Base-by-base conservation (phyloP, 805 yeast species). In the Cephaloascus albidus region DNA sequence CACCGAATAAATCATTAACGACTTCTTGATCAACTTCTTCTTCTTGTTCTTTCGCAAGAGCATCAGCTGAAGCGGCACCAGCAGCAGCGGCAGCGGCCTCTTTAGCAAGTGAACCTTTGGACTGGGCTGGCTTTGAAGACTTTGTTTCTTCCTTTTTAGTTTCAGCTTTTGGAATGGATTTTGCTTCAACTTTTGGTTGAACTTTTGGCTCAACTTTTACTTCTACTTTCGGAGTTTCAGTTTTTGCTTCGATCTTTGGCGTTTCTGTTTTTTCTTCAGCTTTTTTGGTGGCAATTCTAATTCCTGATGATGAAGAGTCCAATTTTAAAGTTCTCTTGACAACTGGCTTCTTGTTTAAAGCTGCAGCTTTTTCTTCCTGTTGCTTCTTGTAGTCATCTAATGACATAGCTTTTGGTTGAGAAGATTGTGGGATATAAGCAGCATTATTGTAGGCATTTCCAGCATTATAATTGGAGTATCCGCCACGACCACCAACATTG, bases 1-100 rank as follows among this genome's bases (percentile, higher is more conserved):
- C 95, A 47, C 96, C 97, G 56, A 86, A 93, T 85, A 93, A 66
- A 54, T 94, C 98, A 42, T 76, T 81, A 47, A 93, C 87, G 47
- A 89, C 76, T 51, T 82, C 93, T 54, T 85, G 85, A 58, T 90
- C 96, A 41, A 89, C 72, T 53, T 74, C 77, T 31, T 84, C 90
- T 56, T 84, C 95, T 60, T 79, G 87, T 54, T 80, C 86, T 48
- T 74, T 77, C 48, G 63, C 65, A 27, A 79, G 49, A 4, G 74
- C 68, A 43, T 76, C 86, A n/a, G 76, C 68, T 36, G 60, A 46
- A 16, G 45, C 33, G 17, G 40, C 32, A 19, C 41, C 28, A 6
- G 49, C 42, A 4, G 52, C 36, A 17, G 48, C 42, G 14, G 51
- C 40, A n/a, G 54, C 32, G 20, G 42, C 42, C 15, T 6, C 28